These are phyloP conservation scores for Microthyrium microscopicum DNA, from an alignment of 2,329 filamentous ascomycete species.

Conservation along the genomic window DNA sequence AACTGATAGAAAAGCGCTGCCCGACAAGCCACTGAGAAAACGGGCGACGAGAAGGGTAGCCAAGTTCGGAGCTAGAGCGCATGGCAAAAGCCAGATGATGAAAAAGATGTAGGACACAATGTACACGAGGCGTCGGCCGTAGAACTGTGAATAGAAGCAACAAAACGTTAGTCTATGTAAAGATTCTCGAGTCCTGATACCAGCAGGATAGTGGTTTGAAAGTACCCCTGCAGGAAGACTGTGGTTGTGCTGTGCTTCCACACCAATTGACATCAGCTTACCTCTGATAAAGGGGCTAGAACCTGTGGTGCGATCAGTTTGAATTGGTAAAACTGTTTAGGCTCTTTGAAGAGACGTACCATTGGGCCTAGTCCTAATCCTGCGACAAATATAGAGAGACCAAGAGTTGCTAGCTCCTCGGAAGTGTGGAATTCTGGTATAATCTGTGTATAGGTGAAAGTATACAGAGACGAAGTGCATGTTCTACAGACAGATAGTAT, in stretches of 20 bases:
- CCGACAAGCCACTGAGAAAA: conserved; percentile 61
- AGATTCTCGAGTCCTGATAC: conserved; percentile 4
- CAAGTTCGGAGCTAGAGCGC: conserved; percentile 67
- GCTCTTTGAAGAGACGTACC: conserved; percentile 4
- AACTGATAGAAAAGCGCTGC: conserved; percentile 46
- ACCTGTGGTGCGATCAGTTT: not conserved
- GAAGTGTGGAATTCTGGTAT: conserved; percentile 22
- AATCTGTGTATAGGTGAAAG: conserved; percentile 56
- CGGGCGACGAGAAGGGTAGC: conserved; percentile 60
- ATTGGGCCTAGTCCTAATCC: conserved; percentile 24
- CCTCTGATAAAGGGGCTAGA: conserved; percentile 6
- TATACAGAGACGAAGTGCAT: conserved; percentile 77
- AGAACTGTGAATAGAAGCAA: conserved; percentile 58
- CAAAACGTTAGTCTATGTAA: conserved; percentile 33
- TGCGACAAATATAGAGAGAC: conserved; percentile 25
- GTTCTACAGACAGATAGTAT: conserved; percentile 25
- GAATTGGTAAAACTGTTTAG: not conserved
- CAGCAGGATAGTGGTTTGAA: conserved; percentile 2
- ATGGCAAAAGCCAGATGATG: conserved; percentile 64
- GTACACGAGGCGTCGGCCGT: conserved; percentile 69
- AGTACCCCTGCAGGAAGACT: not conserved
- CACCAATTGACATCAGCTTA: not conserved
- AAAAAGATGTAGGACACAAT: conserved; percentile 58
- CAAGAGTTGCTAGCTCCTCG: conserved; percentile 24
- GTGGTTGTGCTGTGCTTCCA: not conserved